Percentiles rank a stretch among this genome's conserved stretches.
These are phyloP conservation scores for Boletus reticulatus DNA, from an alignment of 768 basidiomycete species.

Conservation along the genomic window DNA sequence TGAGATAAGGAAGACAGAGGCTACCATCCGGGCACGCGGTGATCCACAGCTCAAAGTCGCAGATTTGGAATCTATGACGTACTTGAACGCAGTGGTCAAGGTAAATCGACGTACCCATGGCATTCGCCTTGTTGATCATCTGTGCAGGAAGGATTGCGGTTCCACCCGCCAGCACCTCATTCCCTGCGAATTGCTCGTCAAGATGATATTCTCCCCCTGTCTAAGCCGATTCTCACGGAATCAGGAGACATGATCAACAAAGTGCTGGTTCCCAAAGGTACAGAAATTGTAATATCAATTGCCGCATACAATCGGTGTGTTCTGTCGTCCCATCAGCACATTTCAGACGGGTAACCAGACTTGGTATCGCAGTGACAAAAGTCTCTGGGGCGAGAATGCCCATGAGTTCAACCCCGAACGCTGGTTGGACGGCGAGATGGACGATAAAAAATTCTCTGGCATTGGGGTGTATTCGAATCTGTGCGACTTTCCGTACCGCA, in stretches of 20 bases:
- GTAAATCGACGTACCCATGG: conserved; percentile 1
- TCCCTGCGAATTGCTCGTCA: conserved; percentile 45
- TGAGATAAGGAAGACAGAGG: conserved; percentile 9
- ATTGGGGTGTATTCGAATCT: conserved; percentile 15
- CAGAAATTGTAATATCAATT: conserved; percentile 47
- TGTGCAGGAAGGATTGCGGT: conserved; percentile 44
- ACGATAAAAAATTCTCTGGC: conserved; percentile 1
- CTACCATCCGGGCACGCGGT: background rate
- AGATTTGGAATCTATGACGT: conserved; percentile 52
- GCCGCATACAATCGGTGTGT: conserved; percentile 56
- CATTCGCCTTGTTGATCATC: conserved; percentile 13
- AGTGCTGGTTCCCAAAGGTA: conserved; percentile 49
- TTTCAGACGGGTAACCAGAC: background rate
- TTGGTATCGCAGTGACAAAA: conserved; percentile 8
- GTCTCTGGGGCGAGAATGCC: conserved; percentile 27
- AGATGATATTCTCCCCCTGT: conserved; percentile 61
- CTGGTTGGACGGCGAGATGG: conserved; percentile 1
- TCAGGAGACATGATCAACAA: conserved; percentile 42
- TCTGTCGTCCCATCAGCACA: background rate
- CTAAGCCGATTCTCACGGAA: conserved; percentile 44
- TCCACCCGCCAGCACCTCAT: conserved; percentile 47
- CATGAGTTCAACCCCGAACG: conserved; percentile 17
- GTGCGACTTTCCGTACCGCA: background rate
- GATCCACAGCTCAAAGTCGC: conserved; percentile 6
- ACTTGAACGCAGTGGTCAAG: conserved; percentile 38